phyloP scores from a whole-genome alignment of 2,329 filamentous ascomycete species.

The Botrytis sinoallii region DNA sequence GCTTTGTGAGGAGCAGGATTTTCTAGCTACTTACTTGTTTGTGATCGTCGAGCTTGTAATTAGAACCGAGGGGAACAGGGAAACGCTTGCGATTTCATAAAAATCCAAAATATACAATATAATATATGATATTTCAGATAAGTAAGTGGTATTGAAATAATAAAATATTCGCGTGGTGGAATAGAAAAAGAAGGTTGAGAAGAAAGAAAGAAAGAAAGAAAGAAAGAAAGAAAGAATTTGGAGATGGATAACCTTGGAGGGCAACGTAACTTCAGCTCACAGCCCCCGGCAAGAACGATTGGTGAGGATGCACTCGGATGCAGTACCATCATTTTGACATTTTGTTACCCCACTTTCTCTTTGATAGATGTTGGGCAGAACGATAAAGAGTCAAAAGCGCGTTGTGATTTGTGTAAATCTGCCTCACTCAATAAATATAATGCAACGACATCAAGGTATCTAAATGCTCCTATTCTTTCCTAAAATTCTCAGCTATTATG shows the following conservation, averaged over 20 bases:
- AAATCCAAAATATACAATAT: not conserved
- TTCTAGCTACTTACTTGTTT: not conserved
- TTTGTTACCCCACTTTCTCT: constrained; percentile 7
- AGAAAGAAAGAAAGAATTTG: not conserved
- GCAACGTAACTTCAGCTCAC: not conserved
- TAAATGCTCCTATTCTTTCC: not conserved
- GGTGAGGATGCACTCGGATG: not conserved
- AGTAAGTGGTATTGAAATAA: not conserved
- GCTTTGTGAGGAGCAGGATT: not conserved
- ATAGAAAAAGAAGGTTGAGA: not conserved
- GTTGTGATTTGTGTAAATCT: not conserved
- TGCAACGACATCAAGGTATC: not conserved
- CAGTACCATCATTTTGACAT: not conserved
- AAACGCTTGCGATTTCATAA: not conserved
- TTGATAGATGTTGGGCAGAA: not conserved
- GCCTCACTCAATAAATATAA: not conserved
- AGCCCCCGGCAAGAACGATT: not conserved
- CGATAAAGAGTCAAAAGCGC: not conserved
- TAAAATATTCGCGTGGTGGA: not conserved
- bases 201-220: not conserved
- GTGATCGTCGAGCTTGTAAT: not conserved
- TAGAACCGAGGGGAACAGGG: too few relatives aligned
- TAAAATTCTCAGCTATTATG: not conserved
- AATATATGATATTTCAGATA: not conserved
- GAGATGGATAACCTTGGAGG: not conserved